These are phyloP conservation scores for Diaporthe longicolla DNA, from an alignment of 2,329 filamentous ascomycete genomes.

Conservation along the genomic window DNA sequence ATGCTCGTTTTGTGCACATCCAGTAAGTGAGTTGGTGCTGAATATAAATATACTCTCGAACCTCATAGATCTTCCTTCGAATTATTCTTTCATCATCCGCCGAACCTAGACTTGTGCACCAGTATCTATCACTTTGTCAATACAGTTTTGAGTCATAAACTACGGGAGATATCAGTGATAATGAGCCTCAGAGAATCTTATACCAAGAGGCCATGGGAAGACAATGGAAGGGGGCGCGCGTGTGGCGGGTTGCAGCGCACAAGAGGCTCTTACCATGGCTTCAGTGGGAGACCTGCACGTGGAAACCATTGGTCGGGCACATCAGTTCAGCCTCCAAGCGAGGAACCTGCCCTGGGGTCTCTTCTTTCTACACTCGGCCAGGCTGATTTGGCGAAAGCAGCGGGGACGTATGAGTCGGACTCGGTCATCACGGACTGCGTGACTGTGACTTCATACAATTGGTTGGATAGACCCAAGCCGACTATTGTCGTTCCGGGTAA, in stretches of 20 bases:
- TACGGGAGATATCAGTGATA: not conserved
- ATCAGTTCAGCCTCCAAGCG: not conserved
- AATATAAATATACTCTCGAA: not conserved
- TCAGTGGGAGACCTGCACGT: not conserved
- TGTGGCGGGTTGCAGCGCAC: not conserved
- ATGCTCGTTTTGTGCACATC: not conserved
- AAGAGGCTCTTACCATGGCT: not conserved
- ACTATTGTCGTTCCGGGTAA: constrained; percentile 53
- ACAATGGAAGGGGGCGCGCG: constrained; percentile 6
- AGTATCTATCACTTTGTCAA: not conserved
- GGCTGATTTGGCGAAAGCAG: constrained; percentile 42
- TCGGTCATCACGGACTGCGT: constrained; percentile 47
- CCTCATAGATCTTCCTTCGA: not conserved
- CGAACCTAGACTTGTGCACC: not conserved
- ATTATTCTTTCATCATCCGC: not conserved
- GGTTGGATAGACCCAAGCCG: constrained; percentile 49
- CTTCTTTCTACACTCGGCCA: constrained; percentile 43
- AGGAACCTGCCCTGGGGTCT: constrained; percentile 45
- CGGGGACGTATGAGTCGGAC: constrained; percentile 39
- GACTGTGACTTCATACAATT: constrained; percentile 55
- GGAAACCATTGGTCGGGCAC: not conserved
- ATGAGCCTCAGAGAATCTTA: not conserved
- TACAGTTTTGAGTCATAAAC: not conserved
- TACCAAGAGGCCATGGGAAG: not conserved
- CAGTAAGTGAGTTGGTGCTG: not conserved